phyloP scores from a whole-genome alignment of 2,329 filamentous ascomycete species.

The Sporothrix protearum region DNA sequence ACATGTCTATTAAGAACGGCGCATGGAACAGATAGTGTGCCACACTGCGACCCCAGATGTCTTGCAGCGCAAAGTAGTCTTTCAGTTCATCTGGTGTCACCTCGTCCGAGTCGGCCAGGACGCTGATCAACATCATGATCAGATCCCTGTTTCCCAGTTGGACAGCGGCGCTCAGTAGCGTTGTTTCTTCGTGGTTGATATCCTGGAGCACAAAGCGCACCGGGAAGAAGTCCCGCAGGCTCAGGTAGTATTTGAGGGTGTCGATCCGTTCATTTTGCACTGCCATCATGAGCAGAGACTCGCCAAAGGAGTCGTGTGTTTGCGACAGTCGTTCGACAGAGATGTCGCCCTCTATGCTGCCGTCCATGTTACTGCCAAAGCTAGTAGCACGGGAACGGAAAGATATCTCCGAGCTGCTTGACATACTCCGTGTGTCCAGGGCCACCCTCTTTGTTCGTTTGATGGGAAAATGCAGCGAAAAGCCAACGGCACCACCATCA shows the following conservation, averaged over 20 bases:
- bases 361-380: constrained; percentile 63
- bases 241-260: constrained; percentile 74
- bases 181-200: constrained; percentile 84
- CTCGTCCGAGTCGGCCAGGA: constrained; percentile 53
- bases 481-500: constrained; percentile 23
- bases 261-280: constrained; percentile 68
- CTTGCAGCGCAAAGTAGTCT: constrained; percentile 70
- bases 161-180: constrained; percentile 82
- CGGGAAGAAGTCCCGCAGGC: constrained; percentile 72
- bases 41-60: constrained; percentile 79
- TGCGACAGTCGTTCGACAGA: constrained; percentile 75
- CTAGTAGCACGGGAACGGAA: constrained; percentile 77
- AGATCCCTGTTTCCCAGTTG: constrained; percentile 75
- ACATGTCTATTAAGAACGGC: constrained; percentile 70
- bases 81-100: constrained; percentile 53
- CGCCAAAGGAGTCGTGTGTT: constrained; percentile 66
- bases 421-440: constrained; percentile 85
- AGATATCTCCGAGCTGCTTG: constrained; percentile 79
- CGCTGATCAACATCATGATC: constrained; percentile 71
- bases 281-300: constrained; percentile 86
- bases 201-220: constrained; percentile 71
- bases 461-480: constrained; percentile 35
- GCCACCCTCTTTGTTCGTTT: constrained; percentile 74
- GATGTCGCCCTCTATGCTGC: constrained; percentile 76
- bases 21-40: constrained; percentile 97